Conservation (phyloP, 345 rosid genomes). For the Lepidium sativum region DNA sequence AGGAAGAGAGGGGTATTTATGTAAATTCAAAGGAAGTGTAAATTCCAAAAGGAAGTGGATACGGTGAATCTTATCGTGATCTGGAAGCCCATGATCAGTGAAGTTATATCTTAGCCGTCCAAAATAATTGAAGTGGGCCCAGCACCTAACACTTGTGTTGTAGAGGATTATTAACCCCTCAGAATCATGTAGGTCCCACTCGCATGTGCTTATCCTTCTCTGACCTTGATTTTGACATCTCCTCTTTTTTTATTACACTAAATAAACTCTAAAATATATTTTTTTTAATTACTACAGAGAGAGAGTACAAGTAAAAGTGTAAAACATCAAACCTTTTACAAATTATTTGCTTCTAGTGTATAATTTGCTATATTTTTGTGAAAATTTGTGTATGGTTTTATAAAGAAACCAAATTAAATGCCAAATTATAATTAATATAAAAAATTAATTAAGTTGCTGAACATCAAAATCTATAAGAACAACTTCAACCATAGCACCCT, state of each 20-base stretch:
- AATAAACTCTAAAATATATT: no score
- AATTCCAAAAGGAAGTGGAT: neutral
- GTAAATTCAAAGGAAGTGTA: slow-evolving; percentile 2
- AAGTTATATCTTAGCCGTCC: slow-evolving; percentile 17
- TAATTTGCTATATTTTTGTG: neutral
- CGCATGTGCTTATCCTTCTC: slow-evolving; percentile 25
- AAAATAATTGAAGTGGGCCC: slow-evolving; percentile 16
- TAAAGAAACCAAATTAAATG: slow-evolving; percentile 9
- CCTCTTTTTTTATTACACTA: neutral
- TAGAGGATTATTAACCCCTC: slow-evolving; percentile 15
- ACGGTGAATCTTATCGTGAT: slow-evolving; percentile 27
- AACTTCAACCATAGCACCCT: no score
- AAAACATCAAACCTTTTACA: neutral
- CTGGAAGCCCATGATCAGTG: slow-evolving; percentile 19
- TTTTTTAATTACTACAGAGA: neutral
- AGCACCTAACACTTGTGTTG: neutral
- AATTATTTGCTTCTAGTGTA: neutral
- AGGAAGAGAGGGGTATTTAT: neutral
- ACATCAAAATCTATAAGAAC: slow-evolving; percentile 22
- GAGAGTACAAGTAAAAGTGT: neutral
- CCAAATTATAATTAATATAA: neutral
- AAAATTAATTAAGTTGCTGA: slow-evolving; percentile 10
- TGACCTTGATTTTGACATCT: slow-evolving; percentile 26
- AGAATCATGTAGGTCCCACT: slow-evolving; percentile 18
- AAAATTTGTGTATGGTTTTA: neutral